A percentile compares a stretch with the other conserved stretches of the same genome.
Evolutionary conservation across 108 stramenopile species (phyloP).

Genomic region (Conticribra guillardii): DNA sequence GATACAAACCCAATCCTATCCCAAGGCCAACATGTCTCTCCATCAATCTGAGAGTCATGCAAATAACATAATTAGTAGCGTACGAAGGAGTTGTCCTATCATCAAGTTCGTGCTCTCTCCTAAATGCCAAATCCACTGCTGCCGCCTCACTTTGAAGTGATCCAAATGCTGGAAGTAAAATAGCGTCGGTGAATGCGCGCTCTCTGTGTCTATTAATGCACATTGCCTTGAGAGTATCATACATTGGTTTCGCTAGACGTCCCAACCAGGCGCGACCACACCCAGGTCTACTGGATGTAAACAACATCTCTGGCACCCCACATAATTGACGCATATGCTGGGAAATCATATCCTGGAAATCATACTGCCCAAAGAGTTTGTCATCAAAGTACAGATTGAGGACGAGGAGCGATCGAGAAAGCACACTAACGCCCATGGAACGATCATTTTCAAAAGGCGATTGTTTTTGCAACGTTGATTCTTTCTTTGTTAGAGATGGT

Average conservation of each 20-base stretch:
- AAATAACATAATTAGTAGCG: conserved; percentile 67
- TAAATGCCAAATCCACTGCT: conserved; percentile 56
- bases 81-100: conserved; percentile 47
- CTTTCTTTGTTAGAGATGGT: too few species aligned
- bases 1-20: conserved; percentile 65
- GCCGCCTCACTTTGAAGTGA: conserved; percentile 65
- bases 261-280: conserved; percentile 49
- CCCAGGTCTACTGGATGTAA: conserved; percentile 18
- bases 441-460: conserved; percentile 3
- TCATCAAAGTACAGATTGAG: conserved; percentile 88
- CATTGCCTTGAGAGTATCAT: conserved; percentile 76
- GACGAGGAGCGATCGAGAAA: conserved; percentile 72
- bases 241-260: conserved; percentile 77
- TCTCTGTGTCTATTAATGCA: conserved; percentile 78
- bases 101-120: conserved; percentile 40
- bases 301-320: conserved; percentile 48
- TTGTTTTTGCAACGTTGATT: too few species aligned
- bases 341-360: conserved; percentile 53
- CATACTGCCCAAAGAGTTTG: conserved; percentile 70
- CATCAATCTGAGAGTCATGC: conserved; percentile 63
- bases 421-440: conserved; percentile 62
- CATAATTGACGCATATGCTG: conserved; percentile 64
- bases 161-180: conserved; percentile 74
- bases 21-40: conserved; percentile 68
- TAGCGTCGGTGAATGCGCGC: conserved; percentile 67